These are phyloP conservation scores for Carex kokanica DNA, from an alignment of 176 grass and related monocot species.

Conservation along the genomic window DNA sequence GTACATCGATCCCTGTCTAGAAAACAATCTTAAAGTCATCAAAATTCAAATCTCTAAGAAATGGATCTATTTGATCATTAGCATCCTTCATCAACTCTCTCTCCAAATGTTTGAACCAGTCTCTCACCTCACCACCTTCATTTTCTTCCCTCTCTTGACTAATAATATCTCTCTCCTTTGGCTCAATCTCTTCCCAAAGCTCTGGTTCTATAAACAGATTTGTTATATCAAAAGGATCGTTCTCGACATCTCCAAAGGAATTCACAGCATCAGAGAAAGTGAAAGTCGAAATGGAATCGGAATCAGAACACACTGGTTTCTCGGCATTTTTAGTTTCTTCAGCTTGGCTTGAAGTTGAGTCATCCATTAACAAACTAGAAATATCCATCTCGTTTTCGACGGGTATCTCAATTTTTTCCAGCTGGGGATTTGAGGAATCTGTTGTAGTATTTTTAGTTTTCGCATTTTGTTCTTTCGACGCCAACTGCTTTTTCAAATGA, in stretches of 20 bases:
- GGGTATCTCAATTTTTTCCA: conserved; percentile 14
- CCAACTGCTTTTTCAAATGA: conserved; percentile 36
- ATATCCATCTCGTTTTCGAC: conserved; percentile 13
- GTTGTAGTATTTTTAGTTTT: not conserved
- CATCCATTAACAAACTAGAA: conserved; percentile 12
- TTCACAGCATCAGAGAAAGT: conserved; percentile 19
- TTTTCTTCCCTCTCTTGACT: not conserved
- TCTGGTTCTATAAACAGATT: conserved; percentile 28
- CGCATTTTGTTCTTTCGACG: not conserved
- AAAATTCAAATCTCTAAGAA: conserved; percentile 24
- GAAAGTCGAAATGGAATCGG: conserved; percentile 8
- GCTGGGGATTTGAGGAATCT: not conserved
- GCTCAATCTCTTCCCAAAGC: conserved; percentile 18
- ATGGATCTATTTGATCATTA: conserved; percentile 30
- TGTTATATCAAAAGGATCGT: conserved; percentile 19
- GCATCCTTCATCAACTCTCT: conserved; percentile 29
- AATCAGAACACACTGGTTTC: conserved; percentile 1
- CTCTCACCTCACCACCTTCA: not conserved
- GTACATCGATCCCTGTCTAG: not conserved
- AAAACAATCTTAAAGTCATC: conserved; percentile 24
- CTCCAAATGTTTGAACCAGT: conserved; percentile 34
- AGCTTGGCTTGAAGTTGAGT: conserved; percentile 20
- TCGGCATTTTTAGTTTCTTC: not conserved
- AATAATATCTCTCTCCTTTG: not conserved
- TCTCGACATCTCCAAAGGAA: conserved; percentile 12